Evolutionary conservation across 768 basidiomycete genomes (phyloP), one percentile per base, ranked within the genome.

Genomic region (Pleurotus eryngii): DNA sequence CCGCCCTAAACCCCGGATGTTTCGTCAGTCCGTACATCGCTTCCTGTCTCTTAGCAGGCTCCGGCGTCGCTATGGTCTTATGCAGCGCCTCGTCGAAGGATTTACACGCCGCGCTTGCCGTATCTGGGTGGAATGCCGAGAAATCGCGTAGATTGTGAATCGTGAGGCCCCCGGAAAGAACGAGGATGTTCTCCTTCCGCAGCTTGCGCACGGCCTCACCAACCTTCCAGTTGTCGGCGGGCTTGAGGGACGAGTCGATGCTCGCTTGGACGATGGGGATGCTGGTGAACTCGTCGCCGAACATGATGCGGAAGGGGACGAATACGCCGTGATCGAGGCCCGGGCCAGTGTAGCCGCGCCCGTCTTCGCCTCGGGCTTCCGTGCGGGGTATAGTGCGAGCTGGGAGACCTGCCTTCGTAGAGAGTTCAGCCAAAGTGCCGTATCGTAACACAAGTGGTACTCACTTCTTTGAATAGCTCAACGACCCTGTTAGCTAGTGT

Each of bases 301-400:
- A 91, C 90, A 92, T 92, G 58, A 86, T 66, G 46, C 78, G 75
- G 76, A 92, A 90, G 2, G 90, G 90, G 11, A 92, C 74, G 66
- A 91, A 92, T 46, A 91, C 88, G 20, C 90, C 90, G 63, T 90
- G 89, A 64, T 90, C 89, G 0, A 90, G 70, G 5, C 89, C 89
- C 0, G 86, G 81, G 0, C 85, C 86, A 46, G 63, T 47, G 64
- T 82, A 85, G 0, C 87, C 86, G 17, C 87, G 72, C 8, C 88
- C 89, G 60, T 90, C 88, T 56, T 67, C 62, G 2, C 89, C 89
- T 12, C 89, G 81, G 17, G 75, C 48, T 65, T 91, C 89, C 0
- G 66, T 61, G 49, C 69, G 76, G 5, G 73, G 64, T 5, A 78
- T 78, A 5, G 80, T 74, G 20, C 84, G 79, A 2, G 85, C 83